Percentiles rank a stretch among this genome's conserved stretches.
Conservation (phyloP, 345 rosid species). For the Crucihimalaya himalaica region DNA sequence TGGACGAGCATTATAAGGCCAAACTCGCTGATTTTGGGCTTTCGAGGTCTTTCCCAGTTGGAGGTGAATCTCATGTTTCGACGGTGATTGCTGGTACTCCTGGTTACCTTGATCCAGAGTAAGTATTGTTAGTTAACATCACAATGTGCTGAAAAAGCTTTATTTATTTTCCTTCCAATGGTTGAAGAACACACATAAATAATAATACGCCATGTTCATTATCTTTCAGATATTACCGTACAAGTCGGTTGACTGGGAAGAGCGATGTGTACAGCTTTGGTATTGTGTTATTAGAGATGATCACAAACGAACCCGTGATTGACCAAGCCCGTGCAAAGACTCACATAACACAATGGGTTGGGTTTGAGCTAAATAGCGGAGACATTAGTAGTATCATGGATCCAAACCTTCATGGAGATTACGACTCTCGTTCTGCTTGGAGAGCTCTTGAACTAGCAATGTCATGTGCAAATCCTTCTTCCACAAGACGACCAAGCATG, state of each 20-base stretch:
- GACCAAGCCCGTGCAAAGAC: neutral
- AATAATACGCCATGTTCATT: too few species aligned
- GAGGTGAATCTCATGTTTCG: conserved; percentile 20
- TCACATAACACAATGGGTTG: conserved; percentile 29
- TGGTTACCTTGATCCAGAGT: conserved; percentile 61
- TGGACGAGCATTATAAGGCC: conserved; percentile 43
- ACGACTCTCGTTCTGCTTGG: conserved; percentile 23
- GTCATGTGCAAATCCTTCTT: conserved; percentile 11
- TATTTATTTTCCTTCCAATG: neutral
- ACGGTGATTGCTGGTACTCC: conserved; percentile 18
- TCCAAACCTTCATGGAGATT: conserved; percentile 7
- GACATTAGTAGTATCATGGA: too few species aligned
- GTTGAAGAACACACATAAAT: too few species aligned
- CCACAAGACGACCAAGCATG: conserved; percentile 30
- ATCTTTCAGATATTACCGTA: conserved; percentile 8
- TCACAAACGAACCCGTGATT: conserved; percentile 37
- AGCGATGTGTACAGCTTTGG: conserved; percentile 37
- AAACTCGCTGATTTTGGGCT: conserved; percentile 55
- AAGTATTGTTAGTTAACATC: conserved; percentile 5
- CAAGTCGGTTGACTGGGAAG: conserved; percentile 11
- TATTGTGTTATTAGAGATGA: conserved; percentile 33
- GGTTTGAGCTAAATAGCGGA: too few species aligned
- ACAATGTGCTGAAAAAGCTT: neutral
- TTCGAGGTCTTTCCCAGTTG: conserved; percentile 36
- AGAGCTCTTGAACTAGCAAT: conserved; percentile 38